These are phyloP conservation scores for Candida boleticola DNA, from an alignment of 805 yeast species.

Conservation along the genomic window DNA sequence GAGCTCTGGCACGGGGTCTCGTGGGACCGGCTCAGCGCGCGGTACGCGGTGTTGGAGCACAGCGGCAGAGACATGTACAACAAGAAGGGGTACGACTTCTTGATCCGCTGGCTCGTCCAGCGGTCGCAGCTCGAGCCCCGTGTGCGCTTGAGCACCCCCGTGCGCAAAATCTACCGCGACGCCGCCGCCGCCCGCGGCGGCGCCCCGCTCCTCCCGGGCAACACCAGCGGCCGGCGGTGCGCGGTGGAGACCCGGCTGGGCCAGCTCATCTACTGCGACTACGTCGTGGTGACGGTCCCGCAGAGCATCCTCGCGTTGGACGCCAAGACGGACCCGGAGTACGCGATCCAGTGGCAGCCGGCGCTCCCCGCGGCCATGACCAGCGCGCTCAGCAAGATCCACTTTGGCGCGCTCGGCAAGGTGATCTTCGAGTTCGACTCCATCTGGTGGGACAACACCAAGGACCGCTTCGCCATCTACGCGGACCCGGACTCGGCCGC, in stretches of 20 bases:
- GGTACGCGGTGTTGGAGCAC: conserved; percentile 64
- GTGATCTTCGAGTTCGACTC: conserved; percentile 40
- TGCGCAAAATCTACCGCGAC: conserved; percentile 33
- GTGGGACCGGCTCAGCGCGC: conserved; percentile 65
- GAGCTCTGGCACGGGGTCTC: conserved; percentile 84
- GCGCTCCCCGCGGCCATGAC: conserved; percentile 17
- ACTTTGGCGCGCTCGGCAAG: conserved; percentile 42
- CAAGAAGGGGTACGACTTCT: conserved; percentile 53
- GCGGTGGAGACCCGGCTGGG: conserved; percentile 34
- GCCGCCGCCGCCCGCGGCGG: conserved; percentile 18
- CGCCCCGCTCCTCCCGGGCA: background rate
- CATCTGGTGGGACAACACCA: conserved; percentile 42
- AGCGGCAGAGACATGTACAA: conserved; percentile 79
- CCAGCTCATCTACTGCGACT: conserved; percentile 42
- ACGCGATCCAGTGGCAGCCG: conserved; percentile 43
- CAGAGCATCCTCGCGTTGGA: conserved; percentile 60
- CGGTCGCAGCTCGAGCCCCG: conserved; percentile 35
- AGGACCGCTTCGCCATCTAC: conserved; percentile 40
- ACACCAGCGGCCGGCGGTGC: conserved; percentile 12
- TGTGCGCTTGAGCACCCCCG: conserved; percentile 43
- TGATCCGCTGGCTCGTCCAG: conserved; percentile 46
- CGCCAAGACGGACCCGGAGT: conserved; percentile 22
- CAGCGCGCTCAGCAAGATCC: conserved; percentile 22
- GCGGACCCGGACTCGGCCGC: conserved; percentile 8
- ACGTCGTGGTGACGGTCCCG: conserved; percentile 73